These are phyloP conservation scores for Aspergillus heteromorphus DNA, from an alignment of 495 filamentous ascomycete genomes.

Conservation along the genomic window DNA sequence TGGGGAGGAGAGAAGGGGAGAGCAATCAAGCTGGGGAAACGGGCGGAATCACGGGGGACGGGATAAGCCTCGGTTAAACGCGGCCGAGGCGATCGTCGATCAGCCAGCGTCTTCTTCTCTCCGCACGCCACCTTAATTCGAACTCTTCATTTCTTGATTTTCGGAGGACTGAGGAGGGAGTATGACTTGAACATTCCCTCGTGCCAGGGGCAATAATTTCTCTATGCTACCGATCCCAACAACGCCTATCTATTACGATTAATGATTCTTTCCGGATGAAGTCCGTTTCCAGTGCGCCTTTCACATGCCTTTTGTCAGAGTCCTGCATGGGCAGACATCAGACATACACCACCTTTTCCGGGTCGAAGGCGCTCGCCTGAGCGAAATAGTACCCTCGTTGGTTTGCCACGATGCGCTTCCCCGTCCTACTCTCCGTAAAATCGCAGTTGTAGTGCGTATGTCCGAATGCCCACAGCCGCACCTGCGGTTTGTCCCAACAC, in stretches of 20 bases:
- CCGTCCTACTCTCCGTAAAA: conserved; percentile 25
- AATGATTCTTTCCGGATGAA: no score
- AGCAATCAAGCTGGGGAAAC: conserved; percentile 3
- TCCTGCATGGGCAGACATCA: no score
- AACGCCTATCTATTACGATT: not conserved
- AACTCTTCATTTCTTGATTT: not conserved
- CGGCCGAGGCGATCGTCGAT: conserved; percentile 17
- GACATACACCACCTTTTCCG: conserved; percentile 15
- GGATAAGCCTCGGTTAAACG: conserved; percentile 34
- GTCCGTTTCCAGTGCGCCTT: not conserved
- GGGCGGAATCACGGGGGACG: conserved; percentile 29
- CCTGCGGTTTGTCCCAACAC: conserved; percentile 40
- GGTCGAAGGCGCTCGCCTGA: conserved; percentile 25
- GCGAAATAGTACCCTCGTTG: conserved; percentile 36
- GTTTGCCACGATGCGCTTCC: conserved; percentile 31
- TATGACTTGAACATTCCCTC: not conserved
- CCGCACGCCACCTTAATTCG: not conserved
- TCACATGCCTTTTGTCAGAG: not conserved
- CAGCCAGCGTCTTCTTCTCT: not conserved
- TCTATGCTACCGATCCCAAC: not conserved
- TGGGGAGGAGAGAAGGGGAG: conserved; percentile 8
- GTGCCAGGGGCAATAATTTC: not conserved
- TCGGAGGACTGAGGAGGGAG: not conserved
- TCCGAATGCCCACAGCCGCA: conserved; percentile 52
- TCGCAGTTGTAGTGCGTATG: conserved; percentile 53